phyloP scores from a whole-genome alignment of 1,139 yeast genomes.

The Yamadazyma triangularis region DNA sequence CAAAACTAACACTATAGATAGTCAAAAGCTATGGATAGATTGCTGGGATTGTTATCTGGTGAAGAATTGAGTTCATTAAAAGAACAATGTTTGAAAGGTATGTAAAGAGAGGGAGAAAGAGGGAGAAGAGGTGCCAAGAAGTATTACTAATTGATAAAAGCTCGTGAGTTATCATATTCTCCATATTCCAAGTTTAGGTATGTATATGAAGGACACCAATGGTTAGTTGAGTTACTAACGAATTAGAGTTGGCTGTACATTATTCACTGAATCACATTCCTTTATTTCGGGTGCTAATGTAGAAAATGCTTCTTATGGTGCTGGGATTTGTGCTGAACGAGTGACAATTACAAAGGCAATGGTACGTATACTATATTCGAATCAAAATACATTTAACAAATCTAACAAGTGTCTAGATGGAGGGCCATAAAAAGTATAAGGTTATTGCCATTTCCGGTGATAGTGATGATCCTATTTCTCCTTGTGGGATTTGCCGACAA shows the following conservation, averaged over 20 bases:
- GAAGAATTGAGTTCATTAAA: too few relatives aligned
- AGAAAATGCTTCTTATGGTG: conserved; percentile 91
- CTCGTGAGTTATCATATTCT: conserved; percentile 56
- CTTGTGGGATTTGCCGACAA: conserved; percentile 95
- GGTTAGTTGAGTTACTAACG: too few relatives aligned
- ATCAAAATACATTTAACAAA: neutral
- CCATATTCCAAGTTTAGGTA: conserved; percentile 80
- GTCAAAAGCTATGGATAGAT: too few relatives aligned
- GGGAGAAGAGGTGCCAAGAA: too few relatives aligned
- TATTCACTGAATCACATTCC: conserved; percentile 50
- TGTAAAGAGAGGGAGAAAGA: too few relatives aligned
- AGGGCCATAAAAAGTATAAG: conserved; percentile 42
- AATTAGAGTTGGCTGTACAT: conserved; percentile 72
- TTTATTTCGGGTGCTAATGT: conserved; percentile 75
- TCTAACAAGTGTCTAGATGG: conserved; percentile 24
- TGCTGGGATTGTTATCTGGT: too few relatives aligned
- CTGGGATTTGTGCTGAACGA: conserved; percentile 87
- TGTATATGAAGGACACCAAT: too few relatives aligned
- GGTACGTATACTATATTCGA: conserved; percentile 18
- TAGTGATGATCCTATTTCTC: conserved; percentile 57
- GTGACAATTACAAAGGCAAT: conserved; percentile 70
- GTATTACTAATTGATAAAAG: too few relatives aligned
- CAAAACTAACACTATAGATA: too few relatives aligned
- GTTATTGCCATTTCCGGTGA: conserved; percentile 76
- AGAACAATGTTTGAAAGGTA: conserved; percentile 32